Evolutionary conservation across 495 filamentous ascomycete species (phyloP), one percentile per base, ranked within the genome.

Genomic region (Penicillium odoratum): DNA sequence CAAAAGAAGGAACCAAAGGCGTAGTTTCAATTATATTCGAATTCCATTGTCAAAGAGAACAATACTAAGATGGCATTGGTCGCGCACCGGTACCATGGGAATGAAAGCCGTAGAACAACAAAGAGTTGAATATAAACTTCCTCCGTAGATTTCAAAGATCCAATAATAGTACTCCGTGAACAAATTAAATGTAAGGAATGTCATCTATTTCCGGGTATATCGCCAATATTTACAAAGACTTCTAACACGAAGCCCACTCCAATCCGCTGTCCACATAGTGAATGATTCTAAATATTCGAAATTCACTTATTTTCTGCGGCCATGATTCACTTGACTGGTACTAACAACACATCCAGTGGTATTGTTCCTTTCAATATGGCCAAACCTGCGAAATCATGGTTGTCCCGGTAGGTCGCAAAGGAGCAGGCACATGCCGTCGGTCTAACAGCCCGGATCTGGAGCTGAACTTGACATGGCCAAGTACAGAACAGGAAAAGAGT

Each of bases 141-240:
- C 21, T 44, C 15, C n/a, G 0, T n/a, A 15, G 3, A 16, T 16
- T 13, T 40, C 13, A 7, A 40, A 40, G 38, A 40, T 0, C 9
- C 40, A 43, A 43, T 5, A 55, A 25, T 28, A 11, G 30, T n/a
- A 42, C 33, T 44, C 28, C 5, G 16, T 10, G 3, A 26, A 31
- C 9, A 21, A 44, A 49, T 5, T 40, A 58, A 46, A 53, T 47
- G 48, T 11, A 40, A n/a, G 13, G 13, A 40, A 40, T 40, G 38
- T 45, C 52, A 36, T 62, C 62, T 58, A 60, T 62, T 62, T 62
- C 53, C 55, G 64, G 66, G 64, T 67, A 69, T 69, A 56, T 60
- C 57, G 43, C 28, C 33, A 56, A 44, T 51, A 16, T 51, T 25
- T 33, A 36, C 31, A 31, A 48, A 15, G 26, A 34, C 28, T 50